These are phyloP conservation scores for Perkinsus chesapeaki DNA, from an alignment of 169 alveolate genomes.

Conservation along the genomic window DNA sequence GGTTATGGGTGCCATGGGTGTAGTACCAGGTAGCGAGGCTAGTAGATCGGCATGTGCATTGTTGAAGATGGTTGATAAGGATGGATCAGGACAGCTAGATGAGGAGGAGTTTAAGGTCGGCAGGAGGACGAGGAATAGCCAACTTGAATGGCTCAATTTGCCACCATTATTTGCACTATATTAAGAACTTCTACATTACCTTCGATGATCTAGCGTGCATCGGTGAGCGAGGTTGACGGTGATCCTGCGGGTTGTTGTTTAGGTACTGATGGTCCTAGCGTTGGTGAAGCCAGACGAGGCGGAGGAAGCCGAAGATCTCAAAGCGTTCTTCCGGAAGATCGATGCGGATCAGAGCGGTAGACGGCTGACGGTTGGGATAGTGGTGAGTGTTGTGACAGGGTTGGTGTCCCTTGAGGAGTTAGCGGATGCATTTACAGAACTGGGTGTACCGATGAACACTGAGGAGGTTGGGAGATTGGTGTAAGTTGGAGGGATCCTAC, in stretches of 20 bases:
- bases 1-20: background rate
- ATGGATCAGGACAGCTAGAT: background rate
- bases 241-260: too few species aligned
- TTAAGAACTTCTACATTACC: too few species aligned
- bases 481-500: background rate
- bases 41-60: background rate
- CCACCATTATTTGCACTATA: too few species aligned
- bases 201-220: too few species aligned
- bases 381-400: background rate
- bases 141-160: too few species aligned
- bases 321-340: background rate
- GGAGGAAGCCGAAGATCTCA: background rate
- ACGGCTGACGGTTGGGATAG: background rate
- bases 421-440: background rate
- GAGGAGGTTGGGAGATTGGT: background rate
- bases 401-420: background rate
- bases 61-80: background rate
- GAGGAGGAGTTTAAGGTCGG: background rate
- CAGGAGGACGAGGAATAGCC: background rate
- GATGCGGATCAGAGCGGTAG: background rate
- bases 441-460: background rate
- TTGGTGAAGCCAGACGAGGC: background rate
- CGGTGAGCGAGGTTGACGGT: too few species aligned
- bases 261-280: background rate
- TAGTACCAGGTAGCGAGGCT: background rate